A percentile compares a stretch with the other conserved stretches of the same genome.
phyloP scores from a whole-genome alignment of 495 filamentous ascomycete genomes.

The Penicillium turbatum region DNA sequence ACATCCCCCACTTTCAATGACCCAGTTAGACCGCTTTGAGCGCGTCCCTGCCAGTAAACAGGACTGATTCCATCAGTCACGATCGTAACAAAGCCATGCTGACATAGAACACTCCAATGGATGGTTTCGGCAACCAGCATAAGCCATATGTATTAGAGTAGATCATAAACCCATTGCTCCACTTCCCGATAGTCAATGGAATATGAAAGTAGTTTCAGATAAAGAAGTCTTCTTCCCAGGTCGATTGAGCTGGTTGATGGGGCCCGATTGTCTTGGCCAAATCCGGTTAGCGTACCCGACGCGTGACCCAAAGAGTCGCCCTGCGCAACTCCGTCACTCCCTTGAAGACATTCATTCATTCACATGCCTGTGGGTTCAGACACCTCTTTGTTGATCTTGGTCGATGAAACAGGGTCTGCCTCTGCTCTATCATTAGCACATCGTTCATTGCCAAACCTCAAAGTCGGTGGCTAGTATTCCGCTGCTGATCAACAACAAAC shows the following conservation, averaged over 20 bases:
- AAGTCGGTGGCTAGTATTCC: not conserved
- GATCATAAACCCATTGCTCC: not conserved
- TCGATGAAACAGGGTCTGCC: constrained; percentile 14
- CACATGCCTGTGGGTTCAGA: constrained; percentile 12
- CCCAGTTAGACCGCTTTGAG: not conserved
- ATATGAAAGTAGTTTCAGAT: not conserved
- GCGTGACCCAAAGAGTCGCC: constrained; percentile 39
- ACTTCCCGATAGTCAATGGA: not conserved
- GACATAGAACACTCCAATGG: not conserved
- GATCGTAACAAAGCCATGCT: constrained; percentile 10
- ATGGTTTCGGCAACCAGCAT: constrained; percentile 4
- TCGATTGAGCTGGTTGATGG: not conserved
- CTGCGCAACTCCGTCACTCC: constrained; percentile 31
- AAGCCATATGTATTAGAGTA: not conserved
- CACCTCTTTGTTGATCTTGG: constrained; percentile 23
- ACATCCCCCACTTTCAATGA: constrained; percentile 1
- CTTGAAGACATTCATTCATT: constrained; percentile 25
- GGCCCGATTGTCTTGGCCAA: constrained; percentile 8
- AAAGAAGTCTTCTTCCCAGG: not conserved
- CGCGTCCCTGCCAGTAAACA: constrained; percentile 6
- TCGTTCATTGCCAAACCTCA: not conserved
- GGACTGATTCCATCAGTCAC: not conserved
- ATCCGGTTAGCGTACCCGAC: constrained; percentile 42
- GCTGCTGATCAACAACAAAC: constrained; percentile 1
- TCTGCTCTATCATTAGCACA: not conserved